Percentiles rank a stretch among this genome's conserved stretches.
Conservation (phyloP, 345 rosid species). For the Lepidium sativum region DNA sequence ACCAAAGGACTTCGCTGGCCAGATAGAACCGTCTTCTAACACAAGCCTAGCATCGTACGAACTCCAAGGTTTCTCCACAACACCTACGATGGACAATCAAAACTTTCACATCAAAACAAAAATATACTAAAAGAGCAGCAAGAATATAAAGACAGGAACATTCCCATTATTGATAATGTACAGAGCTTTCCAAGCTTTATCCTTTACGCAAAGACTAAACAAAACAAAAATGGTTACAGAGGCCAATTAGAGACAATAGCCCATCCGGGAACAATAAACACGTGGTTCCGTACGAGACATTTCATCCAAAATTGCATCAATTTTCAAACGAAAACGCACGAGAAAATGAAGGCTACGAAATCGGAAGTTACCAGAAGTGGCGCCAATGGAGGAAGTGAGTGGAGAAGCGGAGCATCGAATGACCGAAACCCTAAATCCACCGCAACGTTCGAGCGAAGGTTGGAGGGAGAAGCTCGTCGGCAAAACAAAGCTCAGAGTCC, state of each 20-base stretch:
- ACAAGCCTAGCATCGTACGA: conserved; percentile 78
- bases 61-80: conserved; percentile 80
- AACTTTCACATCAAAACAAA: background rate
- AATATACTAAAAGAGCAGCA: background rate
- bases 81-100: background rate
- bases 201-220: background rate
- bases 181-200: background rate
- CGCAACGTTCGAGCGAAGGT: conserved; percentile 4
- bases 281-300: background rate
- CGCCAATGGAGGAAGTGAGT: conserved; percentile 28
- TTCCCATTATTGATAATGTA: background rate
- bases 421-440: conserved; percentile 27
- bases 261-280: background rate
- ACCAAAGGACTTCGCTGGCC: conserved; percentile 97
- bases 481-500: conserved; percentile 5
- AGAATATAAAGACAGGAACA: background rate
- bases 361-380: conserved; percentile 40
- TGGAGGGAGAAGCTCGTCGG: conserved; percentile 18
- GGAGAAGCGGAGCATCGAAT: conserved; percentile 50
- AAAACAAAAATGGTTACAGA: background rate
- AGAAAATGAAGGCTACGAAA: background rate
- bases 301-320: background rate
- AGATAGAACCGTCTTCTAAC: conserved; percentile 84
- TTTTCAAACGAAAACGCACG: background rate
- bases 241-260: background rate